phyloP scores from a whole-genome alignment of 352 stramenopile genomes.

The Lagenidium sp. region DNA sequence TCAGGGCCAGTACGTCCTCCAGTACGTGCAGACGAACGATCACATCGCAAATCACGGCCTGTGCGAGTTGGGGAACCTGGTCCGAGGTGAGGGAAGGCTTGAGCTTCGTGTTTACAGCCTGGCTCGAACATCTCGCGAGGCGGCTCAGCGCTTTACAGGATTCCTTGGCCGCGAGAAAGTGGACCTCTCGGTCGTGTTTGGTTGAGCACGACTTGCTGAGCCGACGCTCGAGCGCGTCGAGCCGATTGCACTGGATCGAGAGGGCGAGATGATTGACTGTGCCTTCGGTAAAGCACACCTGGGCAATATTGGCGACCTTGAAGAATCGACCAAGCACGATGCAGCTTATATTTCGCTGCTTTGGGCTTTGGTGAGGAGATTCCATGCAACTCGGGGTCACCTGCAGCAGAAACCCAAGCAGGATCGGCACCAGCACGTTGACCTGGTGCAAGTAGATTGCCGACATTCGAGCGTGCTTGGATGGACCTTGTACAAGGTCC shows the following conservation, averaged over 20 bases:
- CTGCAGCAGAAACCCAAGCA: slow-evolving; percentile 44
- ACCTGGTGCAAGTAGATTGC: slow-evolving; percentile 31
- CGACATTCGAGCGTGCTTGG: slow-evolving; percentile 13
- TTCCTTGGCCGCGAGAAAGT: slow-evolving; percentile 41
- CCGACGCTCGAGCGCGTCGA: slow-evolving; percentile 51
- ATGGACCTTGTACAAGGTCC: slow-evolving; percentile 23
- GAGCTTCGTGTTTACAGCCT: slow-evolving; percentile 27
- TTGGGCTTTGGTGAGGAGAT: slow-evolving; percentile 28
- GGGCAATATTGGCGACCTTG: slow-evolving; percentile 22
- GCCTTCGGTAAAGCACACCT: slow-evolving; percentile 42
- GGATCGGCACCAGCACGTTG: slow-evolving; percentile 23
- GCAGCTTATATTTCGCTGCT: slow-evolving; percentile 64
- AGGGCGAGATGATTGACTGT: slow-evolving; percentile 60
- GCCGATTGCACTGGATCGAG: slow-evolving; percentile 53
- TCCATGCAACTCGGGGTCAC: slow-evolving; percentile 48
- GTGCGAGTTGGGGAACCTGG: slow-evolving; percentile 36
- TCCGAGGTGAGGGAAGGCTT: slow-evolving; percentile 33
- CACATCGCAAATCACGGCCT: slow-evolving; percentile 56
- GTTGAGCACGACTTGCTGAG: slow-evolving; percentile 10
- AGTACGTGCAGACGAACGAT: slow-evolving; percentile 53
- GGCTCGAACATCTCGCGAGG: slow-evolving; percentile 32
- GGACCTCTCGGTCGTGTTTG: slow-evolving; percentile 25
- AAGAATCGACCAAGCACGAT: slow-evolving; percentile 50
- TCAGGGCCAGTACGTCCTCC: slow-evolving; percentile 53
- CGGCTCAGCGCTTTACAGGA: slow-evolving; percentile 48